A percentile compares a stretch with the other conserved stretches of the same genome.
Conservation (phyloP, 2,329 filamentous ascomycete species). For the Colletotrichum echinochloae region DNA sequence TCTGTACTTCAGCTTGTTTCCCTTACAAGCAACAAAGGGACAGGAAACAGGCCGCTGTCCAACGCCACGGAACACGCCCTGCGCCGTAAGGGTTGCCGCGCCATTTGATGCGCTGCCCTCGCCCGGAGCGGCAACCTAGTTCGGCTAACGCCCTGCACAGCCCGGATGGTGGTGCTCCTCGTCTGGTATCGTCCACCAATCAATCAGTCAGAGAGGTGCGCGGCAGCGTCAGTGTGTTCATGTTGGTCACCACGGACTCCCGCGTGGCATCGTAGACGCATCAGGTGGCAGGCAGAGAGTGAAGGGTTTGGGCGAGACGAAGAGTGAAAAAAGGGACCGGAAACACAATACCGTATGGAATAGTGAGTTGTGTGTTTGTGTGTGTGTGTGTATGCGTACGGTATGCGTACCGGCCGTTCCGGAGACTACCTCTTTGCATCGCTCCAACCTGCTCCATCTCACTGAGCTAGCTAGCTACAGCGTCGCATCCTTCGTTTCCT, state of each 20-base stretch:
- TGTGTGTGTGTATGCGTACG: no score
- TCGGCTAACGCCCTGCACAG: conserved; percentile 20
- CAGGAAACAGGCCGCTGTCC: not conserved
- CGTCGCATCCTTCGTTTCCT: not conserved
- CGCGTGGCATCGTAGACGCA: not conserved
- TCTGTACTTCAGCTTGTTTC: not conserved
- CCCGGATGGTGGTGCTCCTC: conserved; percentile 5
- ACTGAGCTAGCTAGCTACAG: not conserved
- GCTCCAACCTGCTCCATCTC: no score
- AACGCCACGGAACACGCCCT: conserved; percentile 10
- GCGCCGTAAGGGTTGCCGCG: conserved; percentile 14
- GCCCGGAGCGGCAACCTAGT: conserved; percentile 15
- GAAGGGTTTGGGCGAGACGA: not conserved
- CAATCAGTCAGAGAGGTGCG: conserved; percentile 1
- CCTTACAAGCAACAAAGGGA: conserved; percentile 16
- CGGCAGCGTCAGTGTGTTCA: not conserved
- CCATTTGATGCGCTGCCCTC: conserved; percentile 12
- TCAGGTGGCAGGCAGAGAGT: conserved; percentile 2
- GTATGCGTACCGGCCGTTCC: not conserved
- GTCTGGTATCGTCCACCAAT: conserved; percentile 11
- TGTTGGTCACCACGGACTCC: conserved; percentile 11
- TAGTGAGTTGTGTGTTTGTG: not conserved
- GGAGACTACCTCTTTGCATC: not conserved
- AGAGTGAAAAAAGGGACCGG: not conserved
- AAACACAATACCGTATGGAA: not conserved